Base-by-base conservation (phyloP, 2,329 filamentous ascomycete genomes). In the Colletotrichum viniferum region DNA sequence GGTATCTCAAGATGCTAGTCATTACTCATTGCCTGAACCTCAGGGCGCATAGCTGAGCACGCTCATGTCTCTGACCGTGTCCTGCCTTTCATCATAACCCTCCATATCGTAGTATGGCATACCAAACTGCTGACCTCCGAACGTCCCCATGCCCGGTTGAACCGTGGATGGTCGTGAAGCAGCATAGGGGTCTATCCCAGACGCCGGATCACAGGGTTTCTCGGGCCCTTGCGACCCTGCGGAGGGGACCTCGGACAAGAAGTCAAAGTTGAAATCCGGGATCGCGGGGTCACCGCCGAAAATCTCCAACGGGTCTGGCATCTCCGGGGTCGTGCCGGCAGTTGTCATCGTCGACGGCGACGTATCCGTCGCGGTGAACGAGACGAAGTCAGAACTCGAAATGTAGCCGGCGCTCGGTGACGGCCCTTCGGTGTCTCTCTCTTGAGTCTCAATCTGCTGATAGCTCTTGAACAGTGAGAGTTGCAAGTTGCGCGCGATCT, bases 401-500 rank as follows among this genome's bases (percentile, higher is more conserved):
- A 55, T 24, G 14, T 66, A 30, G 18, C 63, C 24, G 10, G 26
- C 30, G 9, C 56, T 24, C 3, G 67, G 67, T 13, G 28, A 43
- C 4, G 63, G 8, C 9, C n/a, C 69, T 24, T 32, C 32, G 3
- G 12, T 14, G 26, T 34, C 43, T 2, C n/a, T 12, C 32, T 77
- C 77, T 30, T 74, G 71, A 4, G 21, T 58, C 16, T 69, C 68
- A 7, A 77, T 70, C 55, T 77, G 64, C 36, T 74, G 67, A 9
- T 70, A 81, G 4, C 77, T 81, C 6, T 69, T 74, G 32, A 81
- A 77, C 12, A 82, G 24, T 34, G 76, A 71, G 28, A 76, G 69
- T 32, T 81, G 76, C 3, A 79, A 68, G 16, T 77, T 76, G 34
- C 78, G 73, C 56, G 79, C 70, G 5, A 84, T 76, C 4, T 81